Evolutionary conservation across 1,139 yeast species (phyloP), one percentile per base, ranked within the genome.

Genomic region (Meyerozyma smithsonii): DNA sequence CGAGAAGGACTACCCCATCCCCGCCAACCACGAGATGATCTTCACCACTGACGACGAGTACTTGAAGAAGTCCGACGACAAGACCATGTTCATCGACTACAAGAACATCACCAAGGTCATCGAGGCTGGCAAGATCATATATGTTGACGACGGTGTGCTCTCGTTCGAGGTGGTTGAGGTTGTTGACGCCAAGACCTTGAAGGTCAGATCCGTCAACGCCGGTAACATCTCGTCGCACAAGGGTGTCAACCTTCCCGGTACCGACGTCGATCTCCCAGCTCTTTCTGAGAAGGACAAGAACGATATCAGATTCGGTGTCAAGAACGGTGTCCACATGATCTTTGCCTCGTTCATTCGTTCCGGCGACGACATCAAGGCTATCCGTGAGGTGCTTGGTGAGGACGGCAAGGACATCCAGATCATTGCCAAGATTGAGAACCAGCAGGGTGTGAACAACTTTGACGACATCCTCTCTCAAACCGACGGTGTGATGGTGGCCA

Each of bases 401-500:
- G 95, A 88, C 43, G 98, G 98, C 66, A 84, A 83, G 72, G 85
- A 87, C 61, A 87, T 92, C 66, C 94, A 92, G 77, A 89, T 92
- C 69, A 89, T 92, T 58, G 84, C 90, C 64, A 92, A 92, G 81
- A 90, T 92, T 66, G 99, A 92, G 77, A 90, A 89, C 77, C 97
- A 90, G 75, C 99, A 92, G 74, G 99, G 99, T 77, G 97, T 92
- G 61, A 89, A 92, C 84, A 92, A 92, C 82, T 92, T 92, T 66
- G 98, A 92, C 68, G 97, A 88, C 49, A 92, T 92, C 62, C 82
- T 92, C 66, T 68, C 66, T 58, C 95, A 83, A 68, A 92, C 98
- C 48, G 98, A 94, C 65, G 99, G 97, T 78, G 97, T 92, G 62
- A 92, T 92, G 98, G 97, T 92, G 64, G 99, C 99, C 59, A 84